Evolutionary conservation across 2,329 filamentous ascomycete genomes (phyloP).

Genomic region (Colletotrichum viniferum): DNA sequence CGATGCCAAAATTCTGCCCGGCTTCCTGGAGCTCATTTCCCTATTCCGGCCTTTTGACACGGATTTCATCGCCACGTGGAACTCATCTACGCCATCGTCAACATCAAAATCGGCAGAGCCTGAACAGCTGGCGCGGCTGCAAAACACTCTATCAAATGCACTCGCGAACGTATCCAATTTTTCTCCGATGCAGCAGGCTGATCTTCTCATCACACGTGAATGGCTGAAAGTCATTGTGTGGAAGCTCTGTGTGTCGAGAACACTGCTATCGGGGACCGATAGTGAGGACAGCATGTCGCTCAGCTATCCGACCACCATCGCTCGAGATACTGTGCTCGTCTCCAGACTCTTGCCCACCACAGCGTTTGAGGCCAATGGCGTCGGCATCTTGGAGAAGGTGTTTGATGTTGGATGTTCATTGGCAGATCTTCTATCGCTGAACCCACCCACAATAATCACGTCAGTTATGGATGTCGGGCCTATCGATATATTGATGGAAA

Average conservation of each 20-base stretch:
- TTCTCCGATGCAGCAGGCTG: not conserved
- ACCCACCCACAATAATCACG: not conserved
- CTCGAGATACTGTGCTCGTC: not conserved
- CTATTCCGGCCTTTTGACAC: not conserved
- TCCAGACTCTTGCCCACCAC: not conserved
- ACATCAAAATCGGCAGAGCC: not conserved
- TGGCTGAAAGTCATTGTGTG: not conserved
- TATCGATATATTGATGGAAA: not conserved
- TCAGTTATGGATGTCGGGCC: not conserved
- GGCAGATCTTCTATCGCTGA: not conserved
- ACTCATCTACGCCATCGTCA: not conserved
- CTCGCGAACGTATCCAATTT: not conserved
- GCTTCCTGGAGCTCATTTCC: not conserved
- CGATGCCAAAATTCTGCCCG: not conserved
- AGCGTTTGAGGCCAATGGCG: not conserved
- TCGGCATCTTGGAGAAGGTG: not conserved
- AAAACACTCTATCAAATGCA: not conserved
- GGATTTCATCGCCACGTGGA: not conserved
- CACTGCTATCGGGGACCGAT: not conserved
- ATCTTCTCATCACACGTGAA: not conserved
- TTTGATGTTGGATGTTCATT: not conserved
- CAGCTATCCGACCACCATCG: not conserved
- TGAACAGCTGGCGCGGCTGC: not conserved
- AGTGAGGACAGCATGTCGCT: not conserved
- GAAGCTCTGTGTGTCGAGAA: not conserved